These are phyloP conservation scores for Uronychia binucleata DNA, from an alignment of 73 alveolate genomes.

Conservation along the genomic window DNA sequence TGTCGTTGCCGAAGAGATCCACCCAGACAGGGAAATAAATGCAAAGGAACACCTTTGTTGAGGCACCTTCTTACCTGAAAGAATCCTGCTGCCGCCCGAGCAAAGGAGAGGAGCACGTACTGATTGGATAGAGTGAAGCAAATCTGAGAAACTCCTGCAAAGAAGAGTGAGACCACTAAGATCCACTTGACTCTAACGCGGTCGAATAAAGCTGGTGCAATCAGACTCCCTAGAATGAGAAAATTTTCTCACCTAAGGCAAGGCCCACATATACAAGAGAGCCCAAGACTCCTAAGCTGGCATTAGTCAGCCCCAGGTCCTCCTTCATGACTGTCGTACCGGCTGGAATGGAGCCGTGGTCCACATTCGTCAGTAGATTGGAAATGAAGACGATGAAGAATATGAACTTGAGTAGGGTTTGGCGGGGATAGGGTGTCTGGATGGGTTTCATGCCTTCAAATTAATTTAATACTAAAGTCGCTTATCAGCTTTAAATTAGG, in stretches of 20 bases:
- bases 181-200: conserved; percentile 58
- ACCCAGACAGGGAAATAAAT: conserved; percentile 89
- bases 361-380: conserved; percentile 89
- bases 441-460: too few species aligned
- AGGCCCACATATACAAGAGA: conserved; percentile 71
- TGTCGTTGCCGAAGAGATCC: conserved; percentile 73
- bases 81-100: conserved; percentile 78
- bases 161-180: conserved; percentile 34
- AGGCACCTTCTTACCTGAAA: conserved; percentile 64
- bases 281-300: conserved; percentile 79
- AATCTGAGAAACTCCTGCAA: conserved; percentile 56
- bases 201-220: conserved; percentile 1
- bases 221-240: not conserved
- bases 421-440: not conserved
- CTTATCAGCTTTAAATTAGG: too few species aligned
- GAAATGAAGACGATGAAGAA: conserved; percentile 64
- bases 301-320: conserved; percentile 75
- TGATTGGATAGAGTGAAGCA: conserved; percentile 59
- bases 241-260: not conserved
- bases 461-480: too few species aligned
- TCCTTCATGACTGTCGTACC: conserved; percentile 82
- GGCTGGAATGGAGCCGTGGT: conserved; percentile 97
- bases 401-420: conserved; percentile 22
- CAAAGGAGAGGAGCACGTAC: conserved; percentile 52
- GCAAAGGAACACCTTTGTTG: conserved; percentile 78